Evolutionary conservation across 2,329 filamentous ascomycete genomes (phyloP).

Genomic region (Chaetomiaceae sp.): DNA sequence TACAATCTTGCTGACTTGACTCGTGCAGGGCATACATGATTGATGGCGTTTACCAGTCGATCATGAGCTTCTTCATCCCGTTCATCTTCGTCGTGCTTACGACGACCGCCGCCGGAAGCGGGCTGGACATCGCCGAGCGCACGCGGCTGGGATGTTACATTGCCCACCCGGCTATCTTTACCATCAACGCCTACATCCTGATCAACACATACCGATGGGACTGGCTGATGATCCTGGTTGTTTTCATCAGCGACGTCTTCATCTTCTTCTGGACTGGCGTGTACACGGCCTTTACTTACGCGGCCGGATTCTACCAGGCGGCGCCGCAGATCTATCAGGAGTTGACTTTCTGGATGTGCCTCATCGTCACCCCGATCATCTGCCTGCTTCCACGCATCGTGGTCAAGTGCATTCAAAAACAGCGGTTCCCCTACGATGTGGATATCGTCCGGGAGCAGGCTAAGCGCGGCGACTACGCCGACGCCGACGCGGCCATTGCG

Average conservation of each 20-base stretch:
- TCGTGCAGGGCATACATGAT: slow-evolving; percentile 76
- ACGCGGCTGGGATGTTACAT: slow-evolving; percentile 83
- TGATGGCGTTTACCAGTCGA: slow-evolving; percentile 91
- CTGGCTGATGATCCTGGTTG: slow-evolving; percentile 85
- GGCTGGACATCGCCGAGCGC: slow-evolving; percentile 72
- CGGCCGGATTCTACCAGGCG: slow-evolving; percentile 65
- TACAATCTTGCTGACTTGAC: slow-evolving; percentile 33
- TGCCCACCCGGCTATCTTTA: slow-evolving; percentile 75
- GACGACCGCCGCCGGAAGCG: slow-evolving; percentile 65
- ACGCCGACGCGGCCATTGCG: slow-evolving; percentile 44
- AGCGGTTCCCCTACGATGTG: slow-evolving; percentile 87
- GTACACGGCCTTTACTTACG: slow-evolving; percentile 56
- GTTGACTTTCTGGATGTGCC: slow-evolving; percentile 81
- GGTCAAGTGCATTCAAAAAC: slow-evolving; percentile 85
- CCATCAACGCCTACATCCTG: slow-evolving; percentile 90
- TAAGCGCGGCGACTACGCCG: slow-evolving; percentile 73
- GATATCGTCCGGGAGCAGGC: slow-evolving; percentile 96
- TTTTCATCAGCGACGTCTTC: slow-evolving; percentile 75
- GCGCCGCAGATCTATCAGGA: slow-evolving; percentile 75
- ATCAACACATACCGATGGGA: slow-evolving; percentile 98
- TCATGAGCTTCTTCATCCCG: slow-evolving; percentile 89
- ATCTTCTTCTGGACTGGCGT: slow-evolving; percentile 96
- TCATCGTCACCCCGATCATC: slow-evolving; percentile 72
- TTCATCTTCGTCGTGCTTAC: slow-evolving; percentile 72
- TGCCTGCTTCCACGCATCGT: slow-evolving; percentile 84